Evolutionary conservation across 2,329 filamentous ascomycete genomes (phyloP).

Genomic region (Paecilomyces variotii): DNA sequence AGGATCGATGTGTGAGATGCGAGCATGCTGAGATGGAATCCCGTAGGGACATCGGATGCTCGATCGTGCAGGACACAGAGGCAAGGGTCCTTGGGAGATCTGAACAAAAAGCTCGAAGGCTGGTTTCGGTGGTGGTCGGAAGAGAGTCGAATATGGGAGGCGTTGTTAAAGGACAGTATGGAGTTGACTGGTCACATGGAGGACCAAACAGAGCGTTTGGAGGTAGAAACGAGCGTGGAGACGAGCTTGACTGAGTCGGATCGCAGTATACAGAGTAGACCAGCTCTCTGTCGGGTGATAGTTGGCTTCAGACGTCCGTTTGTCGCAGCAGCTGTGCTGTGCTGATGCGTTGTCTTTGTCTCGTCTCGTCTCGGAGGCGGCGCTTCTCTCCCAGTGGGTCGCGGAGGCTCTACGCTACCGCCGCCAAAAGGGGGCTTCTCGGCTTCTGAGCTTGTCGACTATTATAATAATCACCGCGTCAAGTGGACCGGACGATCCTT

Average conservation of each 20-base stretch:
- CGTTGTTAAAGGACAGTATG: neutral
- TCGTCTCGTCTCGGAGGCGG: neutral
- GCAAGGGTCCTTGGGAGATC: neutral
- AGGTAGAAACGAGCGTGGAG: neutral
- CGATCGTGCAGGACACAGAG: neutral
- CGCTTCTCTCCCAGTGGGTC: neutral
- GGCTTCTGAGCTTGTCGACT: neutral
- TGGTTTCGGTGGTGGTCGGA: neutral
- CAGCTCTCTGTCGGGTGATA: constrained; percentile 3
- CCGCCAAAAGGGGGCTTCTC: neutral
- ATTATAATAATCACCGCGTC: neutral
- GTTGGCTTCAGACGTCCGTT: neutral
- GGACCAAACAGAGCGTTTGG: neutral
- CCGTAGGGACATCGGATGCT: neutral
- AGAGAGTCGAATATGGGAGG: neutral
- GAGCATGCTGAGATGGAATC: neutral
- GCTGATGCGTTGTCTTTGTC: neutral
- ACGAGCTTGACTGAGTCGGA: neutral
- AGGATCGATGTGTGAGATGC: neutral
- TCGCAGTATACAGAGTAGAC: constrained; percentile 2
- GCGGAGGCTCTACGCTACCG: neutral
- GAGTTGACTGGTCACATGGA: neutral
- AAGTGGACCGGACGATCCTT: neutral
- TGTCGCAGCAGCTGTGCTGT: neutral
- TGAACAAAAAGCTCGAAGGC: neutral